A percentile compares a stretch with the other conserved stretches of the same genome.
Conservation (phyloP, 2,329 filamentous ascomycete species). For the Trichophyton verrucosum region DNA sequence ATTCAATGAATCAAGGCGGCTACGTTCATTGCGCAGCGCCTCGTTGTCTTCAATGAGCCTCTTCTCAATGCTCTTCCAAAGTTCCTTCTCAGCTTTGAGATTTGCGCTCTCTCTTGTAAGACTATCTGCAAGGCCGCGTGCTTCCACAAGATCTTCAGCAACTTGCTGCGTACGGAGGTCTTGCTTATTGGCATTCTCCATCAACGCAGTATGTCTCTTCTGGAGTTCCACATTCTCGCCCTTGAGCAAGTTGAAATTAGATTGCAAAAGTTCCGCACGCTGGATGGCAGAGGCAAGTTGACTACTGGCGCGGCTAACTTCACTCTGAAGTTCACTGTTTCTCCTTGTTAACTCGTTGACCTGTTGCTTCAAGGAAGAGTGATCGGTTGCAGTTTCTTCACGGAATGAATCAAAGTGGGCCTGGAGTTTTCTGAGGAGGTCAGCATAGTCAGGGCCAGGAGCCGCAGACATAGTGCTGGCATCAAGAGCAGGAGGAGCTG, state of each 20-base stretch:
- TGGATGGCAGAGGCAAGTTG: conserved; percentile 72
- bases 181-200: conserved; percentile 76
- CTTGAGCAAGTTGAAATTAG: conserved; percentile 73
- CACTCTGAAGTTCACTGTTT: conserved; percentile 68
- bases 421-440: conserved; percentile 76
- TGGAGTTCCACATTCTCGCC: conserved; percentile 76
- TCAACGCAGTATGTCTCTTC: conserved; percentile 62
- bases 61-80: conserved; percentile 89
- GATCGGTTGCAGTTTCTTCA: conserved; percentile 70
- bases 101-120: conserved; percentile 85
- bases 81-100: conserved; percentile 83
- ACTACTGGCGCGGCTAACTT: conserved; percentile 66
- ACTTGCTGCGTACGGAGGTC: conserved; percentile 84
- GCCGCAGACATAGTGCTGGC: conserved; percentile 39
- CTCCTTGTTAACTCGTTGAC: conserved; percentile 68
- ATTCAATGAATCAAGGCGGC: conserved; percentile 68
- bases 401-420: conserved; percentile 80
- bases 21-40: conserved; percentile 67
- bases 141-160: conserved; percentile 83
- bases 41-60: conserved; percentile 83
- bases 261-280: conserved; percentile 77
- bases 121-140: conserved; percentile 67
- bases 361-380: conserved; percentile 71
- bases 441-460: conserved; percentile 56
- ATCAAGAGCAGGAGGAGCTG: conserved; percentile 34